Conservation (phyloP, 192 early-diverging fungal species). For the Backusella mclennaniae region DNA sequence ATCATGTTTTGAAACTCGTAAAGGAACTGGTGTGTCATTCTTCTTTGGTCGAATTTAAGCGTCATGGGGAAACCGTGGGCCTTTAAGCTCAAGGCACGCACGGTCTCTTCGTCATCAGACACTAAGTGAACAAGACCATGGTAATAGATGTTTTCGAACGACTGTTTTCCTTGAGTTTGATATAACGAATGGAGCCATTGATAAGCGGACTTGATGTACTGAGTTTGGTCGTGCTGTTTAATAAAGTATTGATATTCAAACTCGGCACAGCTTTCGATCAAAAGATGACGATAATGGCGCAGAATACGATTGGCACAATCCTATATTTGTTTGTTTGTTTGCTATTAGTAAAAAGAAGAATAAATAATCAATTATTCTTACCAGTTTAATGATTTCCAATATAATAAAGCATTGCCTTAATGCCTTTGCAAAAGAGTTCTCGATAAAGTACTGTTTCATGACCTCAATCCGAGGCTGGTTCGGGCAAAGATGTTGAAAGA, state of each 20-base stretch:
- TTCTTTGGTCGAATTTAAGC: conserved; percentile 37
- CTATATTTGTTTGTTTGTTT: background rate
- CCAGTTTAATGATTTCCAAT: conserved; percentile 55
- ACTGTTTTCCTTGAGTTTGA: background rate
- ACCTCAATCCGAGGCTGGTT: background rate
- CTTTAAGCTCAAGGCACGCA: background rate
- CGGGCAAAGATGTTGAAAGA: conserved; percentile 6
- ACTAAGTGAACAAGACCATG: conserved; percentile 15
- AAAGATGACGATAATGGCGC: conserved; percentile 31
- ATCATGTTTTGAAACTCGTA: conserved; percentile 46
- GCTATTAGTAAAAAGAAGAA: background rate
- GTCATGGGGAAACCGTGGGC: conserved; percentile 19
- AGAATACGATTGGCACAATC: conserved; percentile 44
- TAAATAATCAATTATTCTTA: background rate
- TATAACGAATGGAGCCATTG: conserved; percentile 22
- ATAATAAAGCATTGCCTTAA: conserved; percentile 74
- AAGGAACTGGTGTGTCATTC: conserved; percentile 36
- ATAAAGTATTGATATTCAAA: conserved; percentile 44
- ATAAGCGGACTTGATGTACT: conserved; percentile 37
- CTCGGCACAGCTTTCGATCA: conserved; percentile 39
- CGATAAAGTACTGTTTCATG: conserved; percentile 13
- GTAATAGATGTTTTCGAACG: conserved; percentile 12
- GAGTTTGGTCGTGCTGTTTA: conserved; percentile 21
- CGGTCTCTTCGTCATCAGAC: conserved; percentile 8
- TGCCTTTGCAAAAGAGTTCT: conserved; percentile 46